These are phyloP conservation scores for Candida yuanshanica DNA, from an alignment of 805 yeast species.

Conservation along the genomic window DNA sequence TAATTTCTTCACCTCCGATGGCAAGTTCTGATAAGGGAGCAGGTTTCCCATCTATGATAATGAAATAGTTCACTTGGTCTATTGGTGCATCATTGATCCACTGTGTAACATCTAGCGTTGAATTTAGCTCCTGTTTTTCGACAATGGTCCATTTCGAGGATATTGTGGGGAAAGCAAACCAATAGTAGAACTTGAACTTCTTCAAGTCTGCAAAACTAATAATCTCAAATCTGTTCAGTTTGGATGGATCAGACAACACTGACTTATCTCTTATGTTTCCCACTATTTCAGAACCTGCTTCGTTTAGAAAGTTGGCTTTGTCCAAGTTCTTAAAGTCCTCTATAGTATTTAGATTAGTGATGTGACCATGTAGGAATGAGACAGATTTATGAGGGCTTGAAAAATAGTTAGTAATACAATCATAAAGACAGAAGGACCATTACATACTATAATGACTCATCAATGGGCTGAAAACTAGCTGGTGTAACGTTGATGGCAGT, in stretches of 20 bases:
- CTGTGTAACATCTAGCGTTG: constrained; percentile 8
- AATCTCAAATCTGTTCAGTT: constrained; percentile 40
- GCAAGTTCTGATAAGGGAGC: constrained; percentile 14
- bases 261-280: constrained; percentile 28
- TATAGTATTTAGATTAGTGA: constrained; percentile 70
- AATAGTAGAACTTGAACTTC: constrained; percentile 80
- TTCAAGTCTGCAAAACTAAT: constrained; percentile 84
- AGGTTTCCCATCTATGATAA: constrained; percentile 16
- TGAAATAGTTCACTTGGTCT: constrained; percentile 25
- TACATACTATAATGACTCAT: constrained; percentile 10
- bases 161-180: constrained; percentile 79
- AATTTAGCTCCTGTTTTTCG: constrained; percentile 1
- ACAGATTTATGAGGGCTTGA: constrained; percentile 17
- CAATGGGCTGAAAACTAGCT: constrained; percentile 25
- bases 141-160: constrained; percentile 42
- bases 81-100: constrained; percentile 11
- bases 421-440: background rate
- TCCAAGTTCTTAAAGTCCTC: constrained; percentile 75
- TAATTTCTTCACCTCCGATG: constrained; percentile 7
- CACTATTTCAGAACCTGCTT: constrained; percentile 29
- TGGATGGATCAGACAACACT: constrained; percentile 34
- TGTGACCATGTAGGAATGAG: constrained; percentile 31
- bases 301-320: constrained; percentile 51
- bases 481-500: constrained; percentile 24
- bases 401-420: constrained; percentile 1